Base-by-base conservation (phyloP, 139 green algal species). In the Micractinium conductrix region DNA sequence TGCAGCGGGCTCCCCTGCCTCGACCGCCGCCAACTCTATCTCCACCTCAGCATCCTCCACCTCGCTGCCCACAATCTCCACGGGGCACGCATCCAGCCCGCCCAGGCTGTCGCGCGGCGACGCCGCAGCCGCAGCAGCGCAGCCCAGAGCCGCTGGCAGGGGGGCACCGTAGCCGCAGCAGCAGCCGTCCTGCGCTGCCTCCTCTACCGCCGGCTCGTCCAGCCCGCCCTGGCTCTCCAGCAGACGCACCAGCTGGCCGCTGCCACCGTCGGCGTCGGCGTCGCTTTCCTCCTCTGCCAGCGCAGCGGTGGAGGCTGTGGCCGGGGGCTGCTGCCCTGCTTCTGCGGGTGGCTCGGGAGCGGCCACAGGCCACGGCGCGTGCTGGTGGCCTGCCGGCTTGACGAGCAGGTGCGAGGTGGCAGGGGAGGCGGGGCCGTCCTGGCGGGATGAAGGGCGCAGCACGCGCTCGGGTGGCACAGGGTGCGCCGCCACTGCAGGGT, bases 401-500 rank as follows among this genome's bases (percentile, higher is more conserved):
- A 37, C 70, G 30, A 5, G 68, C 38, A 30, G 42, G 42, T 28
- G 70, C 14, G 43, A 7, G 26, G 19, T 35, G 30, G 70, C 14
- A 4, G 33, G 12, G n/a, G 65, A 16, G 28, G 43, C 65, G 70
- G 35, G 75, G 70, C n/a, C 48, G 43, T 68, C 78, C 60, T 83
- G 78, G 6, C 78, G 58, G 28, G 78, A 83, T 3, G 78, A 83
- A 17, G 78, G 78, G 78, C 78, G 78, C 78, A 83, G 78, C 58
- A 55, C 78, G 40, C 58, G 78, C 16, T 43, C 37, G 0, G n/a
- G 35, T 7, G 72, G 44, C 28, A 4, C n/a, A n/a, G n/a, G n/a
- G n/a, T n/a, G n/a, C n/a, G n/a, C n/a, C n/a, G n/a, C n/a, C n/a
- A n/a, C n/a, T n/a, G n/a, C n/a, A n/a, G n/a, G n/a, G n/a, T n/a